Conservation (phyloP, 768 basidiomycete species). For the Trametes meyenii region DNA sequence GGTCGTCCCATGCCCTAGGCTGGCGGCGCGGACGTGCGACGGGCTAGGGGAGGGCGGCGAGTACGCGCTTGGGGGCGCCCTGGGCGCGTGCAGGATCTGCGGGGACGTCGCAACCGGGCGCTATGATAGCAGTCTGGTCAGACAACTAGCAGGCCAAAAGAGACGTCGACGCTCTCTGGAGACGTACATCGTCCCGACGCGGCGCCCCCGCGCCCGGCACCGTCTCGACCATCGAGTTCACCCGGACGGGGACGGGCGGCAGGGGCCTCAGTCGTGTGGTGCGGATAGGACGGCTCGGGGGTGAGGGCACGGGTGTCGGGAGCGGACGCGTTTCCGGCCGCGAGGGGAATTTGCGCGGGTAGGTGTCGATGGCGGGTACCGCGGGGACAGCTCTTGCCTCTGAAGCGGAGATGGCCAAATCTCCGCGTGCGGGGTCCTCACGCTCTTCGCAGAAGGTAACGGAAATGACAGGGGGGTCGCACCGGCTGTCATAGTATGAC, state of each 20-base stretch:
- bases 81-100: background rate
- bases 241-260: conserved; percentile 19
- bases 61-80: background rate
- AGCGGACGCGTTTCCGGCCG: background rate
- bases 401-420: background rate
- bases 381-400: background rate
- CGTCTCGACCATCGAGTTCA: background rate
- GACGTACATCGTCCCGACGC: conserved; percentile 14
- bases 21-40: conserved; percentile 1
- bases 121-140: conserved; percentile 8
- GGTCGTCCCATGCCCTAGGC: background rate
- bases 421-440: conserved; percentile 4
- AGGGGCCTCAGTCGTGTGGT: conserved; percentile 12
- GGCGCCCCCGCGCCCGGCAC: background rate
- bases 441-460: conserved; percentile 19
- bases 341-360: background rate
- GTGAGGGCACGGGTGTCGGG: background rate
- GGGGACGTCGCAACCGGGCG: background rate
- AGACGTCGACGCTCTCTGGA: conserved; percentile 2
- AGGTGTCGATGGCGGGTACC: conserved; percentile 6
- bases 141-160: conserved; percentile 5
- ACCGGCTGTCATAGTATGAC: conserved; percentile 7
- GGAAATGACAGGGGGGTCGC: conserved; percentile 15
- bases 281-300: background rate
- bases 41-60: background rate